These are phyloP conservation scores for Penicillium lividum DNA, from an alignment of 495 filamentous ascomycete species.

Conservation along the genomic window DNA sequence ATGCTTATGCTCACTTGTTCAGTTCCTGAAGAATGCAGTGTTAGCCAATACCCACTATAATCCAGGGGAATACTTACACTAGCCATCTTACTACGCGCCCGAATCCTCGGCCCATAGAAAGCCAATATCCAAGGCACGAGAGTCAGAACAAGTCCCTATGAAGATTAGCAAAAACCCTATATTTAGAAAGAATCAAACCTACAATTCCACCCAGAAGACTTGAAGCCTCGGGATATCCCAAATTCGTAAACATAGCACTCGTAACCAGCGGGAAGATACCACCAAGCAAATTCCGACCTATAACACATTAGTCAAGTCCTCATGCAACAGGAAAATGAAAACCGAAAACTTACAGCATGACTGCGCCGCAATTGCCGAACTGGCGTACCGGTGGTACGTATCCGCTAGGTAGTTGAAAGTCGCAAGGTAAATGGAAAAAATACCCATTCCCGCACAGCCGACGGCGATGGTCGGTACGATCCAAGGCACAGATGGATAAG, in stretches of 20 bases:
- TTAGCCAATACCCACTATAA: background rate
- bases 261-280: slow-evolving; percentile 83
- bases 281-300: slow-evolving; percentile 76
- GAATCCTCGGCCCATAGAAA: slow-evolving; percentile 75
- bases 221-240: slow-evolving; percentile 72
- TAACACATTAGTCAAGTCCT: slow-evolving; percentile 2
- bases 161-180: slow-evolving; percentile 11
- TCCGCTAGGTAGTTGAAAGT: slow-evolving; percentile 97
- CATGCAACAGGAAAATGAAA: background rate
- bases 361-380: slow-evolving; percentile 85
- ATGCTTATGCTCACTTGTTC: background rate
- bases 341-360: slow-evolving; percentile 57
- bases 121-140: slow-evolving; percentile 85
- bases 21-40: background rate
- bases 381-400: slow-evolving; percentile 80
- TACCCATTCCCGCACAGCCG: slow-evolving; percentile 78
- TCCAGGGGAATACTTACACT: slow-evolving; percentile 35
- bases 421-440: slow-evolving; percentile 85
- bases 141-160: slow-evolving; percentile 61
- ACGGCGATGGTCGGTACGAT: slow-evolving; percentile 74
- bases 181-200: slow-evolving; percentile 16
- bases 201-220: slow-evolving; percentile 75
- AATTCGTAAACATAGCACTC: slow-evolving; percentile 64
- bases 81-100: slow-evolving; percentile 78
- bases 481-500: slow-evolving; percentile 68